Percentiles rank a stretch among this genome's conserved stretches.
Evolutionary conservation across 2,329 filamentous ascomycete genomes (phyloP).

Genomic region (Colletotrichum melonis): DNA sequence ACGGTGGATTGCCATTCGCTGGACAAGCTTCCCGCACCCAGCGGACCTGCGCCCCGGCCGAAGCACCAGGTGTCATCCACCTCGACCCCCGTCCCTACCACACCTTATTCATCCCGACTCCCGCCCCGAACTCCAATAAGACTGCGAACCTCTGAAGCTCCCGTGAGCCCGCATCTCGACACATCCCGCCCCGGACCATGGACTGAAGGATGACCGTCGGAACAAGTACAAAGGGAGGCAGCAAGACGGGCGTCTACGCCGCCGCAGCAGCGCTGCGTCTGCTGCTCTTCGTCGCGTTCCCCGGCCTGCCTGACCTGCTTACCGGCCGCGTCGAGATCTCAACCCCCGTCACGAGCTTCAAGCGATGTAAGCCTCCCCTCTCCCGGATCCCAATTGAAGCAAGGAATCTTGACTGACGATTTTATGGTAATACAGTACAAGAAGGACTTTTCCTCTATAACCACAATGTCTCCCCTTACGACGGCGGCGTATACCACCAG

Average conservation of each 20-base stretch:
- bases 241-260: slow-evolving; percentile 70
- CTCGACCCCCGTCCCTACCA: slow-evolving; percentile 29
- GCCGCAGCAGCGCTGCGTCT: slow-evolving; percentile 84
- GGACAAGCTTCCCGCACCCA: slow-evolving; percentile 1
- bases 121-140: slow-evolving; percentile 9
- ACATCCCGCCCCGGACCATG: slow-evolving; percentile 31
- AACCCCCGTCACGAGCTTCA: slow-evolving; percentile 97
- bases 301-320: slow-evolving; percentile 84
- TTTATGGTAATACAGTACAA: slow-evolving; percentile 71
- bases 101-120: slow-evolving; percentile 29
- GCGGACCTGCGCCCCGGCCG: slow-evolving; percentile 19
- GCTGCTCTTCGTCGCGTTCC: slow-evolving; percentile 83
- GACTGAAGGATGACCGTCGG: slow-evolving; percentile 33
- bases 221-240: slow-evolving; percentile 53
- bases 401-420: slow-evolving; percentile 12
- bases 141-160: slow-evolving; percentile 10
- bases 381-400: neutral
- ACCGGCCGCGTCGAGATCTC: slow-evolving; percentile 95
- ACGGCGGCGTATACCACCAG: slow-evolving; percentile 87
- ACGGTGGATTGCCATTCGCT: slow-evolving; percentile 19
- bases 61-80: slow-evolving; percentile 41
- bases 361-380: slow-evolving; percentile 76
- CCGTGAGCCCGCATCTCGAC: slow-evolving; percentile 9
- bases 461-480: slow-evolving; percentile 96
- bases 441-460: slow-evolving; percentile 97